Evolutionary conservation across 768 basidiomycete genomes (phyloP).

Genomic region (Suillus ampliporus): DNA sequence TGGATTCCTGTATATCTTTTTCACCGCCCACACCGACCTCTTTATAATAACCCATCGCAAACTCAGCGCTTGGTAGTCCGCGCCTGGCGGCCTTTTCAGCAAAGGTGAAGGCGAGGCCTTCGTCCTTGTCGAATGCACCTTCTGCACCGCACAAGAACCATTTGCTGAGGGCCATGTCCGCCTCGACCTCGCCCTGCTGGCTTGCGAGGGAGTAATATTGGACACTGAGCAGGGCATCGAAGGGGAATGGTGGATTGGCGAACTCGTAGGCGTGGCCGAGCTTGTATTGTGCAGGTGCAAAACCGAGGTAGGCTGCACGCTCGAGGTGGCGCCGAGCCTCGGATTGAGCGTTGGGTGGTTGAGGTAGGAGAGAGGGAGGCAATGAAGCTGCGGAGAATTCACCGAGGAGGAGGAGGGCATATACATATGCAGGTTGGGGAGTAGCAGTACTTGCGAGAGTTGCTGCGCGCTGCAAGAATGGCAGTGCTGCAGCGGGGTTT

Average conservation of each 20-base stretch:
- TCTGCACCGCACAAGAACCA: conserved; percentile 94
- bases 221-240: conserved; percentile 88
- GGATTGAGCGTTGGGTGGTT: conserved; percentile 45
- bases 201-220: conserved; percentile 88
- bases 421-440: conserved; percentile 89
- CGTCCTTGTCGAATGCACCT: conserved; percentile 84
- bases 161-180: conserved; percentile 96
- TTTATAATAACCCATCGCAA: conserved; percentile 94
- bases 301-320: conserved; percentile 83
- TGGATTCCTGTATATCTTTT: conserved; percentile 66
- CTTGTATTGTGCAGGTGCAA: conserved; percentile 90
- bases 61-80: conserved; percentile 82
- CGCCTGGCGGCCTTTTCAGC: conserved; percentile 85
- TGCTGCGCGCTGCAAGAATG: conserved; percentile 80
- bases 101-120: conserved; percentile 83
- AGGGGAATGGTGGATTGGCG: conserved; percentile 81
- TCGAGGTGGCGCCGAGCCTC: conserved; percentile 84
- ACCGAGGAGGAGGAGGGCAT: conserved; percentile 82
- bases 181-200: conserved; percentile 88
- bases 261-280: conserved; percentile 93
- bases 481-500: conserved; percentile 62
- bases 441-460: conserved; percentile 72
- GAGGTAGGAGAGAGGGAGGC: conserved; percentile 54
- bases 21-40: conserved; percentile 89
- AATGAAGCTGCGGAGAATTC: conserved; percentile 78